Evolutionary conservation across 177 flowering plant genomes (phyloP), one percentile per base, ranked within the genome.

Genomic region (Tripterygium wilfordii): DNA sequence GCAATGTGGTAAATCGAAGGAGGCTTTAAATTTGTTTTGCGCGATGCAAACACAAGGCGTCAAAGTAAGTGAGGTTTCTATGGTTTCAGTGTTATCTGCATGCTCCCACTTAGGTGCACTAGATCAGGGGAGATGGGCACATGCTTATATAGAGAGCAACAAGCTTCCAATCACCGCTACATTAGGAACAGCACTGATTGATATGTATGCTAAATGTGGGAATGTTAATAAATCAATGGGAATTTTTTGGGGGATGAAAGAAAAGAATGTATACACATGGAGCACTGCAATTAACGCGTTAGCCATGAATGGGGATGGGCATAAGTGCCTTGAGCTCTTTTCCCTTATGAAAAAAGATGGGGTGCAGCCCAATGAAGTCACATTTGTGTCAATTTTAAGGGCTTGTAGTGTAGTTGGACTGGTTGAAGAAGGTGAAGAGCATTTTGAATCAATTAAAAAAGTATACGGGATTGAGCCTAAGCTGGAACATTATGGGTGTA

Each of bases 41-140:
- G 32, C 42, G 23, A 76, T 78, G 84, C 76, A 73, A 58, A 8
- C 47, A 28, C 74, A 64, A 23, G 74, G 79, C 3, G 62, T 63
- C 42, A 65, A 41, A 56, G 62, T 69, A 12, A 69, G 69, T 60
- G 82, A 75, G 54, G 77, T 50, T 12, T 55, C 75, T 0, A 39
- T 78, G 74, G 72, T 76, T 29, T 65, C 64, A 0, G 81, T 73
- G 45, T 43, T 80, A 13, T 68, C 77, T 5, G 77, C 83, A 1
- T 78, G 87, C 23, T 29, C 73, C 8, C 80, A 72, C n/a, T 58
- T 80, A 1, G 82, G 85, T 21, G 80, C 83, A 10, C 41, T 75
- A 57, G 82, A 80, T 59, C 78, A 77, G 19, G 79, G 83, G 35
- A 66, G 64, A 54, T 77, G 86, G 80, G 74, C 63, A 5, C 82